These are phyloP conservation scores for Fusarium secorum DNA, from an alignment of 2,329 filamentous ascomycete genomes.

Conservation along the genomic window DNA sequence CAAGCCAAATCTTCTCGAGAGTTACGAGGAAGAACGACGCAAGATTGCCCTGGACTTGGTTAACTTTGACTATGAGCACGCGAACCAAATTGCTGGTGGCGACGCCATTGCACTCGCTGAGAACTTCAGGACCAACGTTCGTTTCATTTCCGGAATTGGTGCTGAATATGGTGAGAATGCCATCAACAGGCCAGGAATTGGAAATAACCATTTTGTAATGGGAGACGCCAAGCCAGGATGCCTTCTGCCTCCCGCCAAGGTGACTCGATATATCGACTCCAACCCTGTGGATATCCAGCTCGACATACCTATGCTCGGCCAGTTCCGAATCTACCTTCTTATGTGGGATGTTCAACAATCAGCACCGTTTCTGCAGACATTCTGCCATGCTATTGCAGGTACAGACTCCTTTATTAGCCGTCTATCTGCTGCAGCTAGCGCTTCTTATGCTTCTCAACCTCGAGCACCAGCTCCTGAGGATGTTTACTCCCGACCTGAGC, in stretches of 20 bases:
- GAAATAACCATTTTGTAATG: conserved; percentile 51
- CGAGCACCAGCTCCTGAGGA: conserved; percentile 67
- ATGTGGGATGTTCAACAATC: conserved; percentile 67
- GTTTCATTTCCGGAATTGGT: conserved; percentile 77
- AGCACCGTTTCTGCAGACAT: conserved; percentile 64
- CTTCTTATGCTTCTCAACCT: conserved; percentile 68
- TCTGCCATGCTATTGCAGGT: conserved; percentile 64
- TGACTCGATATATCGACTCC: conserved; percentile 77
- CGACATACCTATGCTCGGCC: conserved; percentile 78
- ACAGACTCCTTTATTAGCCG: conserved; percentile 64
- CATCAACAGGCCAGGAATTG: conserved; percentile 54
- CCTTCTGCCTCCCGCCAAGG: conserved; percentile 71
- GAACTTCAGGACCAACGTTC: conserved; percentile 75
- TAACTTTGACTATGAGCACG: conserved; percentile 66
- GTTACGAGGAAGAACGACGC: conserved; percentile 69
- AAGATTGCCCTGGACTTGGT: conserved; percentile 68
- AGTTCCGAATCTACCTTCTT: conserved; percentile 79
- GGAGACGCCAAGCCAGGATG: conserved; percentile 63
- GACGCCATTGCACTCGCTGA: conserved; percentile 69
- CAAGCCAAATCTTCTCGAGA: conserved; percentile 62
- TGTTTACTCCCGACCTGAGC: conserved; percentile 70
- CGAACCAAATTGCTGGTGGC: conserved; percentile 66
- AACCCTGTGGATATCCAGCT: conserved; percentile 81
- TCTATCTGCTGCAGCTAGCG: conserved; percentile 64
- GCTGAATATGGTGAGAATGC: conserved; percentile 65